These are phyloP conservation scores for Chrysanthemum seticuspe DNA, from an alignment of 129 eudicot genomes.

Conservation along the genomic window DNA sequence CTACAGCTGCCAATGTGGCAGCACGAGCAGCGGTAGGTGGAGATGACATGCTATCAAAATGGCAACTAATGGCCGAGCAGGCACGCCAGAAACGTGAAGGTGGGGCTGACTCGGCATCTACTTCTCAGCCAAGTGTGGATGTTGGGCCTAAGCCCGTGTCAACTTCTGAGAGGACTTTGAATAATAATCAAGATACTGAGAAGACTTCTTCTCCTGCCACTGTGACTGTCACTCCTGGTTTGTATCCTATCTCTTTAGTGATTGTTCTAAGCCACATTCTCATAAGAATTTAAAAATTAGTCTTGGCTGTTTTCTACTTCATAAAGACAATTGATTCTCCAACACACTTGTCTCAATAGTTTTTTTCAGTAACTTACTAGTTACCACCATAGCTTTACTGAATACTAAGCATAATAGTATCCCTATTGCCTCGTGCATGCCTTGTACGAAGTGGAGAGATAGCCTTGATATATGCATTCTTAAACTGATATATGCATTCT, in stretches of 20 bases:
- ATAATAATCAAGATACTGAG: slow-evolving; percentile 48
- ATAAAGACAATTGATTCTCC: background rate
- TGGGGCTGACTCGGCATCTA: slow-evolving; percentile 49
- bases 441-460: too few species aligned
- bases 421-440: background rate
- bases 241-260: slow-evolving; percentile 12
- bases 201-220: slow-evolving; percentile 33
- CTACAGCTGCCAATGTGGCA: slow-evolving; percentile 95
- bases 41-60: slow-evolving; percentile 76
- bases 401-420: background rate
- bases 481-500: too few species aligned
- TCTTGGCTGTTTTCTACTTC: background rate
- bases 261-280: background rate
- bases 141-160: slow-evolving; percentile 42
- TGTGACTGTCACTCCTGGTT: slow-evolving; percentile 39
- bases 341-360: background rate
- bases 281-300: too few species aligned
- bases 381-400: background rate
- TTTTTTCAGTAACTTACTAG: background rate
- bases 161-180: slow-evolving; percentile 37
- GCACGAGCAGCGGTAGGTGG: slow-evolving; percentile 97
- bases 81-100: slow-evolving; percentile 74
- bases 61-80: slow-evolving; percentile 88
- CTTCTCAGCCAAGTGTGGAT: slow-evolving; percentile 49
- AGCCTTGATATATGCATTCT: too few species aligned